Base-by-base conservation (phyloP, 192 early-diverging fungal species). In the Kickxella alabastrina region DNA sequence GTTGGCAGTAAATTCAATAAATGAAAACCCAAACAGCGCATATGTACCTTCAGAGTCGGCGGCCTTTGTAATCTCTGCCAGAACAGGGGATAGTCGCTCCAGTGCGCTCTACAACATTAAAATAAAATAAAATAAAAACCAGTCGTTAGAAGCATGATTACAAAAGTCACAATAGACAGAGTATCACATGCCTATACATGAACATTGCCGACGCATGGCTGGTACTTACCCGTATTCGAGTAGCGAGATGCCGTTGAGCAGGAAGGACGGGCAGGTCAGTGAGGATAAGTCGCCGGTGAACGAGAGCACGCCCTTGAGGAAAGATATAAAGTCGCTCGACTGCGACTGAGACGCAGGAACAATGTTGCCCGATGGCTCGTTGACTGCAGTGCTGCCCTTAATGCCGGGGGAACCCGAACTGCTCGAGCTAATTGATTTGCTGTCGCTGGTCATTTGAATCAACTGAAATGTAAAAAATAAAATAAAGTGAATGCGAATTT, bases 251-350 rank as follows among this genome's bases (percentile, higher is more conserved):
- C 86, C 86, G 41, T 82, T 84, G 29, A 91, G 68, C 7, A 91
- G 56, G 53, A 89, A 91, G 32, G 85, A 83, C 39, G 89, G 89
- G 60, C 87, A 88, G 3, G 89, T 89, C 40, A 91, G 69, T 42
- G 80, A 80, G 8, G 86, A 88, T 22, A 91, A 76, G 49, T 91
- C 89, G 36, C 89, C 89, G 13, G 89, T 88, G 49, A 88, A 87
- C 25, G 86, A 83, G 25, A 85, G 81, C 18, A 91, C 59, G 15
- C 82, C 83, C 55, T 82, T 81, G 29, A 87, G 40, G 42, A 90
- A 87, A 1, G 79, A 79, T 32, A 79, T 70, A 59, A 89, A 80
- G 31, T 79, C 80, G 22, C 81, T 80, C 53, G 80, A 72, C 45
- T 85, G 78, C 34, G 82, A 80, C 45, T 85, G 78, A 29, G 82